Base-by-base conservation (phyloP, 139 green algal genomes). In the Chlorella vulgaris region DNA sequence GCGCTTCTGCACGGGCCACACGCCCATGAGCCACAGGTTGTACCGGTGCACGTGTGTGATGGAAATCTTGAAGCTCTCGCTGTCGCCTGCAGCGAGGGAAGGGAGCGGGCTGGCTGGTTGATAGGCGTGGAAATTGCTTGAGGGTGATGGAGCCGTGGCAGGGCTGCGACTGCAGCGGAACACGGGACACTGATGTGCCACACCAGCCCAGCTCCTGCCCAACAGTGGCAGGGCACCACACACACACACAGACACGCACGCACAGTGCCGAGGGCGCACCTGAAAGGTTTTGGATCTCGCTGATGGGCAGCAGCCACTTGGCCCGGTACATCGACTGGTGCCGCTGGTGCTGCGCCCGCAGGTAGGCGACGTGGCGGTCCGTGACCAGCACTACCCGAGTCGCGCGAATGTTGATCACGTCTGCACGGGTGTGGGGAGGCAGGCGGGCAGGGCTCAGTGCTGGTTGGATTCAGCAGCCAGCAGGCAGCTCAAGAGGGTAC, bases 331-430 rank as follows among this genome's bases (percentile, higher is more conserved):
- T 83, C 6, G 88, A 85, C 50, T 83, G 74, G 38, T 68, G 43
- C 19, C 55, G 43, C 53, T 36, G 33, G 71, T 83, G 76, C 38
- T 75, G 81, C 26, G 74, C 73, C 10, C 77, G 77, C 60, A 96
- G 73, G 86, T 96, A 95, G 18, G 88, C 87, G 28, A 97, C 71
- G 78, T 97, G 93, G 1, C 33, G 73, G 74, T 88, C 75, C 7
- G 91, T 96, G 40, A 97, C 85, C 80, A 97, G 83, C 79, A 96
- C 77, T 31, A 95, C 86, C 35, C 93, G 89, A 2, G 80, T 86
- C 29, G 71, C 55, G 2, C 88, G 84, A 10, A 89, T 85, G 33
- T 87, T 86, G 68, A 97, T 42, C 74, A 96, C 92, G 58, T 97
- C 90, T 83, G 65, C 33, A 42, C 40, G 28, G 75, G 61, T 2